Percentiles rank a stretch among this genome's conserved stretches.
Conservation (phyloP, 2,329 filamentous ascomycete genomes). For the Alternaria solani region DNA sequence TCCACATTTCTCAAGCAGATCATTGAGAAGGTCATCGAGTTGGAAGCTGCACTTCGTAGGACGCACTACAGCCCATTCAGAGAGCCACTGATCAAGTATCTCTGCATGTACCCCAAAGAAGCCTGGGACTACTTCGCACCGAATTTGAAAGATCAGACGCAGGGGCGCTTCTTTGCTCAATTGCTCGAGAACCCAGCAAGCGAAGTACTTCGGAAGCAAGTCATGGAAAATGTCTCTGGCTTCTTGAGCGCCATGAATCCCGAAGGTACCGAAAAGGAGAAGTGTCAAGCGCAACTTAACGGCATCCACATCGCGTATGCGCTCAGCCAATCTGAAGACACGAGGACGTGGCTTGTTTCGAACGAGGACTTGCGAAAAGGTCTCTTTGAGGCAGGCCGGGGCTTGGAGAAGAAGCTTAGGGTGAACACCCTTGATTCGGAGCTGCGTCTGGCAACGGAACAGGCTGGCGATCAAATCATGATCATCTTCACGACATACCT, state of each 20-base stretch:
- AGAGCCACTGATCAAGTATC: conserved; percentile 86
- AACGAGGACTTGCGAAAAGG: conserved; percentile 66
- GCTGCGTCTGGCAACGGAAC: conserved; percentile 84
- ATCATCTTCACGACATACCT: conserved; percentile 83
- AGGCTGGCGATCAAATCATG: conserved; percentile 89
- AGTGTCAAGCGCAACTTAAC: conserved; percentile 83
- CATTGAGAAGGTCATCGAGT: conserved; percentile 86
- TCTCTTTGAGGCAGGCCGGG: conserved; percentile 72
- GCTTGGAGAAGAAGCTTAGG: conserved; percentile 78
- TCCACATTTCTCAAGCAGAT: conserved; percentile 90
- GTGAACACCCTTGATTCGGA: conserved; percentile 72
- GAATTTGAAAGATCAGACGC: conserved; percentile 82
- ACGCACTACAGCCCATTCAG: conserved; percentile 94
- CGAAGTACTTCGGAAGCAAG: conserved; percentile 74
- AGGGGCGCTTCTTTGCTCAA: conserved; percentile 91
- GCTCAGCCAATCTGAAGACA: conserved; percentile 71
- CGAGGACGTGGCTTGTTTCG: conserved; percentile 70
- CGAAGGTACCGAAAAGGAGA: conserved; percentile 69
- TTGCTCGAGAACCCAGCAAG: conserved; percentile 80
- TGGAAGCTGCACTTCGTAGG: conserved; percentile 84
- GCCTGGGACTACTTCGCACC: conserved; percentile 82
- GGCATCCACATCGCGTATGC: conserved; percentile 86
- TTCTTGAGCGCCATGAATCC: conserved; percentile 73
- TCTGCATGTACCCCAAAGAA: conserved; percentile 92
- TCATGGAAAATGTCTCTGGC: conserved; percentile 75